Evolutionary conservation across 2,329 filamentous ascomycete genomes (phyloP), one percentile per base, ranked within the genome.

Genomic region (Monilinia polystroma): DNA sequence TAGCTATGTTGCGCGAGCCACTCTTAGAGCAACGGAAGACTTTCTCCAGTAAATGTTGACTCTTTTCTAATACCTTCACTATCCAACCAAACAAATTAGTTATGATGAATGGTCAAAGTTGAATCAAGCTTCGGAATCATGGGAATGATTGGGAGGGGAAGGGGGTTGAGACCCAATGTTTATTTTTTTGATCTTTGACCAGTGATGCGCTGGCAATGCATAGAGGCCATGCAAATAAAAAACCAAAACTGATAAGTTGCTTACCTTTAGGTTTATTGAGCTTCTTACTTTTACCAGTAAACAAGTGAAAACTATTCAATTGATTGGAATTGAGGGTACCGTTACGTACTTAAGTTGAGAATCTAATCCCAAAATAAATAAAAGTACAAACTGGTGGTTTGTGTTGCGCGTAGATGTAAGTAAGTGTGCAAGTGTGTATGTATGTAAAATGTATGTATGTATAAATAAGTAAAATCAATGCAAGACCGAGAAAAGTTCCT

Each of bases 181-280:
- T 71, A 68, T 29, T 54, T 66, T 63, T 74, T 72, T 76, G 63
- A 67, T 71, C 69, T 70, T 73, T 35, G 71, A 73, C 74, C 73
- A 75, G 68, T 71, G 72, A 76, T 76, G 75, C 73, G 75, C 70
- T 76, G 74, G 70, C 73, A 72, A 71, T 75, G 74, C 74, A 76
- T 74, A 66, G 56, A 68, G 70, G 63, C 45, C 68, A 71, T 73
- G 73, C 69, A 73, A 64, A 16, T 43, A 43, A 43, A 43, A 41
- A 43, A 43, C 41, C 12, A 16, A 43, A 43, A 43, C 41, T 43
- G 16, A 43, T 72, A 75, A 73, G 73, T 43, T 43, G 41, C 74
- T 73, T 74, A 76, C 75, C 74, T 75, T 72, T 23, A 54, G 35
- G 18, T 20, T n/a, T 35, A 38, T 47, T 35, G 11, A 45, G 20